phyloP scores from a whole-genome alignment of 2,329 filamentous ascomycete species.

The Trichoderma sp. region DNA sequence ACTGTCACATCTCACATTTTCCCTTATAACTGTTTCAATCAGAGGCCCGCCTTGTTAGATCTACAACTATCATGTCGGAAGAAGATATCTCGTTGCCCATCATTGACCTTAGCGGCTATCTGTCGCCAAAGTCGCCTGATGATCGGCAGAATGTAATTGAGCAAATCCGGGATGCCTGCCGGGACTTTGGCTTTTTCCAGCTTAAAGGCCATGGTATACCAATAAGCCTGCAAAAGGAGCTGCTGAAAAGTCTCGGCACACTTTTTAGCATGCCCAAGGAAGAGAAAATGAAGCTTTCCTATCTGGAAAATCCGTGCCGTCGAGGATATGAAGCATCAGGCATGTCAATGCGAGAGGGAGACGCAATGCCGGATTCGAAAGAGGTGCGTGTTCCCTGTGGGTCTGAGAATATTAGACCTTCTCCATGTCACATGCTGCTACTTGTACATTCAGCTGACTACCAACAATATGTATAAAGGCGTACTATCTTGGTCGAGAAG shows the following conservation, averaged over 20 bases:
- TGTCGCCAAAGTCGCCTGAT: not conserved
- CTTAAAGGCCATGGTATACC: slow-evolving; percentile 32
- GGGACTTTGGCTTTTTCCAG: slow-evolving; percentile 33
- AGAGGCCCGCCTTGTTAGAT: too few relatives aligned
- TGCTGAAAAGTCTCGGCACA: slow-evolving; percentile 21
- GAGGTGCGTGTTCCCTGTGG: slow-evolving; percentile 2
- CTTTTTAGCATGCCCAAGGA: slow-evolving; percentile 29
- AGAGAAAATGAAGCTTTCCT: slow-evolving; percentile 28
- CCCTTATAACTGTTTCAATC: too few relatives aligned
- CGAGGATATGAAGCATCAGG: slow-evolving; percentile 29
- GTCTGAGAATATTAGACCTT: not conserved
- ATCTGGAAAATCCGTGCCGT: slow-evolving; percentile 26
- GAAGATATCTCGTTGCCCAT: not conserved
- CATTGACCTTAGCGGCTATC: slow-evolving; percentile 14
- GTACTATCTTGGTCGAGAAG: slow-evolving; percentile 27
- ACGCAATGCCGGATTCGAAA: slow-evolving; percentile 30
- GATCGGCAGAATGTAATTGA: slow-evolving; percentile 14
- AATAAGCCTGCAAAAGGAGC: slow-evolving; percentile 22
- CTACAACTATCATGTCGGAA: not conserved
- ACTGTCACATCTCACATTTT: too few relatives aligned
- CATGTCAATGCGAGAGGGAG: slow-evolving; percentile 28
- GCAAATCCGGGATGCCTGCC: slow-evolving; percentile 28
- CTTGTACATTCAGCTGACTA: too few relatives aligned
- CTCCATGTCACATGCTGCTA: too few relatives aligned
- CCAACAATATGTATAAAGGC: not conserved